phyloP scores from a whole-genome alignment of 2,329 filamentous ascomycete species.

The Venturia oleaginea region DNA sequence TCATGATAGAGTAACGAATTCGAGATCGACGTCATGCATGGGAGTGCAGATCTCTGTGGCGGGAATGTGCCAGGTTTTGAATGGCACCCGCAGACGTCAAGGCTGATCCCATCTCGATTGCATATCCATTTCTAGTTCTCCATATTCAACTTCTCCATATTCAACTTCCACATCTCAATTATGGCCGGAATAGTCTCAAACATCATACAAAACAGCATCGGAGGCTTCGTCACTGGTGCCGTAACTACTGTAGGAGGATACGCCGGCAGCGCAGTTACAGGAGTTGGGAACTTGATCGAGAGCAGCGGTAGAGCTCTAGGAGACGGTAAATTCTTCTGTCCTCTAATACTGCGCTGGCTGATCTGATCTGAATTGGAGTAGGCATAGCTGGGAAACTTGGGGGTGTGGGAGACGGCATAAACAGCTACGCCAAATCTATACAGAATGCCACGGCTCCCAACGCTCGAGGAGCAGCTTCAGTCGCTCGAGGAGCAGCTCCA shows the following conservation, averaged over 20 bases:
- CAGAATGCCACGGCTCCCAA: constrained; percentile 10
- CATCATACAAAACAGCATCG: constrained; percentile 30
- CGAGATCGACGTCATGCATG: background rate
- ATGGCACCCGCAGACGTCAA: background rate
- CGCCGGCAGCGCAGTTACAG: constrained; percentile 29
- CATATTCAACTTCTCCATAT: background rate
- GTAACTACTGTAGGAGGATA: constrained; percentile 28
- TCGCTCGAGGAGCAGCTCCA: background rate
- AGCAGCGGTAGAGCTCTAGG: constrained; percentile 7
- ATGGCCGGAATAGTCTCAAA: constrained; percentile 24
- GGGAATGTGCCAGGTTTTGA: constrained; percentile 1
- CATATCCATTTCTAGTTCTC: too few relatives aligned
- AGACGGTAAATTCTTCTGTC: constrained; percentile 6
- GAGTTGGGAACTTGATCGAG: constrained; percentile 30
- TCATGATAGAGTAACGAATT: background rate
- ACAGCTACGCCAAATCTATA: background rate
- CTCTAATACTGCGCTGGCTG: background rate
- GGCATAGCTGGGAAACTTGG: constrained; percentile 9
- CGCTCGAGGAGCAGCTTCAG: background rate
- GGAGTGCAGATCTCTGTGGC: background rate
- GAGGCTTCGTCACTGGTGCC: constrained; percentile 29
- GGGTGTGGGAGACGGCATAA: constrained; percentile 7
- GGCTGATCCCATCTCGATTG: background rate
- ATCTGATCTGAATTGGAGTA: constrained; percentile 6
- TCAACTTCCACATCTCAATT: background rate